Base-by-base conservation (phyloP, 208 protist species). In the Trypanosoma congolense region DNA sequence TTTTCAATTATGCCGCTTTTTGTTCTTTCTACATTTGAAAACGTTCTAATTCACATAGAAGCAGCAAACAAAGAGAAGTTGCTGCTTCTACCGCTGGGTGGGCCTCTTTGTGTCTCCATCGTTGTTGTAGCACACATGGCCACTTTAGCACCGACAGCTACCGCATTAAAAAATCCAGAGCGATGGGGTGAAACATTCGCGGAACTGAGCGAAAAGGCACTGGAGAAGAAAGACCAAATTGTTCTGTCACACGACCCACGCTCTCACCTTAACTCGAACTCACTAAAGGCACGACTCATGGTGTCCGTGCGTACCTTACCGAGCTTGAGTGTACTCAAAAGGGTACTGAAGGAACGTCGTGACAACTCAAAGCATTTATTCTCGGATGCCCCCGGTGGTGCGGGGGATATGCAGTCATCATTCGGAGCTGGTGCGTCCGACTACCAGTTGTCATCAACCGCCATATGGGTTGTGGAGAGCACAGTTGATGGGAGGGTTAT, bases 261-360 rank as follows among this genome's bases (percentile, higher is more conserved):
- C 2, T 73, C 77, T 9, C 48, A 61, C 1, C 65, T 90, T 10
- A 85, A 85, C 33, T 63, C 68, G 3, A 70, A 70, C 9, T 42
- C 35, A 9, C 55, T 61, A 4, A 67, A 67, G 24, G 61, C 80
- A 28, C 74, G 80, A 1, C 42, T 75, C 8, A 72, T 71, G 42
- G 87, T 83, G 62, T 73, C 64, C 43, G 87, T 91, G 41, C 72
- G 71, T 18, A 58, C 71, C 12, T 54, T 94, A 43, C 87, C 87
- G 2, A 40, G 64, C 14, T 61, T 94, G 4, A 67, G 64, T 28
- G 71, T 62, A n/a, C 61, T 91, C 14, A 80, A 91, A 66, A 55
- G 25, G 6, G 65, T 64, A 21, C 55, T 89, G 25, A 56, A 47
- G 36, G 30, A 38, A 12, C 33, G 6, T 38, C 6, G 12, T 38